These are phyloP conservation scores for Dendrobium chrysotoxum DNA, from an alignment of 106 monocot species.

Conservation along the genomic window DNA sequence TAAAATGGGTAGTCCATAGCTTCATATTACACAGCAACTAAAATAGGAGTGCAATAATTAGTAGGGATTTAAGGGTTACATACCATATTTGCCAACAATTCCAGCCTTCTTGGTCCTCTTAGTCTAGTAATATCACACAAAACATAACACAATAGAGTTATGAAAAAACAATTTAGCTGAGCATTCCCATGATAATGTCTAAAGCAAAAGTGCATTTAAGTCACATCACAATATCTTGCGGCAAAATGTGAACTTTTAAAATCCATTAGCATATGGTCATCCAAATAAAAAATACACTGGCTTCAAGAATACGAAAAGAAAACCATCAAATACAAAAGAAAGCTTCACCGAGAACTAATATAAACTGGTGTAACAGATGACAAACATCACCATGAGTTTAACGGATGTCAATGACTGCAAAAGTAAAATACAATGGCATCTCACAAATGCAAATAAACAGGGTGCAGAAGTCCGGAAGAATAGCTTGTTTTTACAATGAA, in stretches of 20 bases:
- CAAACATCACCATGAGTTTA: no score
- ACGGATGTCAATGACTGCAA: no score
- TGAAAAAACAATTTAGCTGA: background rate
- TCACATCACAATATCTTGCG: no score
- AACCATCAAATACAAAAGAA: background rate
- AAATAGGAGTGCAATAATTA: background rate
- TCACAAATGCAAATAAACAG: background rate
- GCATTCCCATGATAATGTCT: background rate
- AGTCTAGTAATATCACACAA: background rate
- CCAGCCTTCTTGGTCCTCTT: conserved; percentile 9
- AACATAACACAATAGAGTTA: background rate
- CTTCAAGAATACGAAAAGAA: background rate
- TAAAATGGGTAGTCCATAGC: background rate
- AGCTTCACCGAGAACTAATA: background rate
- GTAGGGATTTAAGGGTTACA: background rate
- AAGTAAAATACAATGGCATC: background rate
- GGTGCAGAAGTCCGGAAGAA: background rate
- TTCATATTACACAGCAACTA: background rate
- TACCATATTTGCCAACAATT: conserved; percentile 11
- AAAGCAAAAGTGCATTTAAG: background rate
- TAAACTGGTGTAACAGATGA: no score
- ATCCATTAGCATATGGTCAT: no score
- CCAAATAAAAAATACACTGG: no score
- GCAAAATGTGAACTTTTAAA: no score
- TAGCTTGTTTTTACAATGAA: no score